Evolutionary conservation across 345 rosid genomes (phyloP), one percentile per base, ranked within the genome.

Genomic region (Luvunga scandens): DNA sequence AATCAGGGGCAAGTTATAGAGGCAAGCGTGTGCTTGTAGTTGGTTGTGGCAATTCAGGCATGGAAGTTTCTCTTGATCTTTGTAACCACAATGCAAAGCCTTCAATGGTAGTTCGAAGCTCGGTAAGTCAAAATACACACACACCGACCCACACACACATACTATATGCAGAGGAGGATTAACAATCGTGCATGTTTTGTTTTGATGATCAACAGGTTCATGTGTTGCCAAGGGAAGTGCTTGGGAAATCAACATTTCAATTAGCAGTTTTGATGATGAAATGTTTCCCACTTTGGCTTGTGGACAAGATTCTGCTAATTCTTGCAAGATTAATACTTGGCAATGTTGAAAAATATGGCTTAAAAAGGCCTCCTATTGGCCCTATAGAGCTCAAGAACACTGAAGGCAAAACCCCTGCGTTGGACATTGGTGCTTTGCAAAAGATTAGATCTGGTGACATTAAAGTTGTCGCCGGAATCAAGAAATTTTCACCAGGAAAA

Each of bases 1-100:
- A 91, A 84, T 91, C 95, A 1, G 97, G 97, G 5, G 87, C 85
- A 75, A 85, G 81, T 69, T 86, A 80, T 76, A 65, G 84, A 1
- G 97, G 93, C 6, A 86, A 92, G 81, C 78, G 80, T 5, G 97
- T 92, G 1, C 84, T 94, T 10, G 94, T 94, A 0, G 98, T 94
- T 5, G 98, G 98, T 39, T 94, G 98, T 12, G 98, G 97, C 36
- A 91, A 94, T 86, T 94, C 98, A 10, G 98, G 98, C 71, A 94
- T 94, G 98, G 98, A 94, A 77, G 92, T 92, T 31, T 91, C 94
- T 81, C 86, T 92, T 4, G 98, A 94, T 82, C 95, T 94, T 62
- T 88, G 90, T 77, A 92, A 92, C 53, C 86, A 92, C 68, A 85
- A 87, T 55, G 94, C 90, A 19, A 85, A 80, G 75, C 97, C 97